Percentiles rank a stretch among this genome's conserved stretches.
phyloP scores from a whole-genome alignment of 148 eudicot species.

The Vaccinium corymbosum region DNA sequence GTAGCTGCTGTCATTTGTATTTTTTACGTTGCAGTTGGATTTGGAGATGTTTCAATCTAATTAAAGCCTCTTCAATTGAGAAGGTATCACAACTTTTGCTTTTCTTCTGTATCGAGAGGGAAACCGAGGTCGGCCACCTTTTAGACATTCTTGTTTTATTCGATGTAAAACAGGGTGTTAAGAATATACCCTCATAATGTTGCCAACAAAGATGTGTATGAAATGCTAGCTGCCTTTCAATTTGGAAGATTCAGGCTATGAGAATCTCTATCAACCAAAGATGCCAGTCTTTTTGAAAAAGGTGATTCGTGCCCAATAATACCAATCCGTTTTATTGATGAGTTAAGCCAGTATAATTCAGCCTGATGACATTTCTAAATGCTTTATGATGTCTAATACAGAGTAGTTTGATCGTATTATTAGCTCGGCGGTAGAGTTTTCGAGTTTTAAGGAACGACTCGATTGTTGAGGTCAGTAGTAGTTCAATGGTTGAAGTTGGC shows the following conservation, averaged over 20 bases:
- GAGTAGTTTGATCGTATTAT: background rate
- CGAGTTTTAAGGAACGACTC: too few relatives aligned
- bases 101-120: conserved; percentile 12
- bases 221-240: conserved; percentile 3
- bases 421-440: too few relatives aligned
- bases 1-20: conserved; percentile 16
- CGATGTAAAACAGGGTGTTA: conserved; percentile 1
- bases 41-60: conserved; percentile 17
- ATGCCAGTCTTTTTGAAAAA: background rate
- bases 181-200: conserved; percentile 5
- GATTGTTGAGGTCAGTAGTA: too few relatives aligned
- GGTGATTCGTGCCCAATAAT: too few relatives aligned
- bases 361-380: background rate
- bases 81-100: conserved; percentile 2
- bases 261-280: background rate
- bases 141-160: conserved; percentile 9
- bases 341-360: background rate
- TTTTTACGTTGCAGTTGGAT: conserved; percentile 19
- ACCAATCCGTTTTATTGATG: too few relatives aligned
- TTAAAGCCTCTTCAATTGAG: background rate
- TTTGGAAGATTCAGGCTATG: conserved; percentile 3
- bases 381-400: background rate
- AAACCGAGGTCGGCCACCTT: background rate
- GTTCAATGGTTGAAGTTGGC: too few relatives aligned
- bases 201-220: background rate